Evolutionary conservation across 805 yeast species (phyloP).

Genomic region (Ogataea henricii): DNA sequence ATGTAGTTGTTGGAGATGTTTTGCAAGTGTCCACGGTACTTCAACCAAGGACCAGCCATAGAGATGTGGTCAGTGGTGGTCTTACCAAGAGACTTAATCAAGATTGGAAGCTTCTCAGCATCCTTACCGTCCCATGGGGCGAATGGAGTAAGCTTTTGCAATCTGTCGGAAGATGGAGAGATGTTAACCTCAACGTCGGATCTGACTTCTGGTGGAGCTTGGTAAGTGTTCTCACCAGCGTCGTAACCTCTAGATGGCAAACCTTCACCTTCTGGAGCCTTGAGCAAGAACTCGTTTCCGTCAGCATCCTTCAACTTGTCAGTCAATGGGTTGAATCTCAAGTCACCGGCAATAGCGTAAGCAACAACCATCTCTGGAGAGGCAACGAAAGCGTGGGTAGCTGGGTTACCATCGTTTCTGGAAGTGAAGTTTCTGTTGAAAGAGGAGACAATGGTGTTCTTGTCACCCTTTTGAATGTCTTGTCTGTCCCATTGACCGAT

Average conservation of each 20-base stretch:
- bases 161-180: constrained; percentile 91
- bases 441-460: constrained; percentile 91
- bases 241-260: constrained; percentile 73
- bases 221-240: constrained; percentile 79
- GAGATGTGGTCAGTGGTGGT: constrained; percentile 99
- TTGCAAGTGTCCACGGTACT: constrained; percentile 99
- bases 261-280: constrained; percentile 82
- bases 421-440: constrained; percentile 98
- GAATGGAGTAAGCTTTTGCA: constrained; percentile 92
- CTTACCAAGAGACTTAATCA: constrained; percentile 95
- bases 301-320: constrained; percentile 74
- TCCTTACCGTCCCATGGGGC: constrained; percentile 97
- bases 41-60: constrained; percentile 99
- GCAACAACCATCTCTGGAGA: constrained; percentile 98
- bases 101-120: constrained; percentile 83
- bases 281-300: constrained; percentile 76
- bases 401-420: constrained; percentile 97
- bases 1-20: constrained; percentile 98
- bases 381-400: constrained; percentile 96
- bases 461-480: constrained; percentile 62
- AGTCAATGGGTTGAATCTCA: constrained; percentile 86
- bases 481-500: constrained; percentile 99
- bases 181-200: constrained; percentile 70
- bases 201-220: constrained; percentile 94
- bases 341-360: constrained; percentile 91